Conservation (phyloP, 352 stramenopile species). For the Thraustochytrium striatum region DNA sequence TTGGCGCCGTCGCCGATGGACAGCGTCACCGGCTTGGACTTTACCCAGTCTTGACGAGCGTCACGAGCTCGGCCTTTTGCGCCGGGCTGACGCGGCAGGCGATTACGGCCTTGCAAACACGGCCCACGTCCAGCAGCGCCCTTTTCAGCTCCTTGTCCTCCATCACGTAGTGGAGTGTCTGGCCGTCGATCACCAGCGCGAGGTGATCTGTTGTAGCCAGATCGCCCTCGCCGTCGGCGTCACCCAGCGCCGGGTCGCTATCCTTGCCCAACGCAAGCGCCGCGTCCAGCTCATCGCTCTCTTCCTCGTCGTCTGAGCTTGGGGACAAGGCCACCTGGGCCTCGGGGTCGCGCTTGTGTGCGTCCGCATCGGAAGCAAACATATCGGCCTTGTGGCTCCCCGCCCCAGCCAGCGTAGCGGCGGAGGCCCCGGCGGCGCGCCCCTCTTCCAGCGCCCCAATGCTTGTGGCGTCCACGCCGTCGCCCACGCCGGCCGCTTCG, state of each 20-base stretch:
- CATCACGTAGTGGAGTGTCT: background rate
- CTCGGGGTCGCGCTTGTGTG: too few relatives aligned
- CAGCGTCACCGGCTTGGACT: conserved; percentile 61
- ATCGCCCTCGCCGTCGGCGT: background rate
- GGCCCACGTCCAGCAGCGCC: conserved; percentile 70
- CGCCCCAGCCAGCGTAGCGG: too few relatives aligned
- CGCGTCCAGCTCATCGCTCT: background rate
- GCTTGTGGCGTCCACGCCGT: too few relatives aligned
- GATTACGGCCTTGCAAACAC: conserved; percentile 75
- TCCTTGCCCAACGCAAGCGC: too few relatives aligned
- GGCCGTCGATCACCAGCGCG: conserved; percentile 29
- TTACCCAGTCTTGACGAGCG: conserved; percentile 58
- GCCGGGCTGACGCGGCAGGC: conserved; percentile 81
- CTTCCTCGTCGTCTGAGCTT: background rate
- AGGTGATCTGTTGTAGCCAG: conserved; percentile 25
- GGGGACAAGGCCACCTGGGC: background rate
- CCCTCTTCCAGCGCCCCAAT: too few relatives aligned
- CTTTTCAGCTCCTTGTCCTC: background rate
- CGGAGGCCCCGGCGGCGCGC: too few relatives aligned
- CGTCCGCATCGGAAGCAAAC: too few relatives aligned
- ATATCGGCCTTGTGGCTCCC: too few relatives aligned
- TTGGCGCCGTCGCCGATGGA: conserved; percentile 96
- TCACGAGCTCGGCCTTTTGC: conserved; percentile 77
- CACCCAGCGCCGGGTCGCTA: background rate
- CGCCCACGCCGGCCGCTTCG: too few relatives aligned